Percentiles rank a stretch among this genome's conserved stretches.
Conservation (phyloP, 192 early-diverging fungal genomes). For the Dimargaris cristalligena region DNA sequence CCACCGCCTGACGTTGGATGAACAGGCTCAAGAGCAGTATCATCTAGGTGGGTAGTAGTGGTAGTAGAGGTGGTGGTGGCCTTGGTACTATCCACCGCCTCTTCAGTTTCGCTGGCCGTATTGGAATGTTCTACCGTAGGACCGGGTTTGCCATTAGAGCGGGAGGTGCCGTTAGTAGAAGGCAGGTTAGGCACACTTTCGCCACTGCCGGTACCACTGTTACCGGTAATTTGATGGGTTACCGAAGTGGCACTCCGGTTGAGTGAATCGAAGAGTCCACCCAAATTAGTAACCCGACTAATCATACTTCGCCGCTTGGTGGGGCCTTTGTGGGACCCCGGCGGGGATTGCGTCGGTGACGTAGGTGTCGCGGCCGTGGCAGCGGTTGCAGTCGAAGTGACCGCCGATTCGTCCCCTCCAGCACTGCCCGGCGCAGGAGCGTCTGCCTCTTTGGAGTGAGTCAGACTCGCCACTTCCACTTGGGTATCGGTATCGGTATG, state of each 20-base stretch:
- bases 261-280: conserved; percentile 5
- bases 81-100: not conserved
- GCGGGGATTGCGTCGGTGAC: not conserved
- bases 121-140: not conserved
- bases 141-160: not conserved
- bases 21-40: not conserved
- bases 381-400: too few species aligned
- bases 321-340: not conserved
- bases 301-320: not conserved
- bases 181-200: not conserved
- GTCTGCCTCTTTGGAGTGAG: too few species aligned
- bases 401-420: too few species aligned
- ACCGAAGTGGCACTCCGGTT: not conserved
- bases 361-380: too few species aligned
- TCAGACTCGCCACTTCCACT: too few species aligned
- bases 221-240: not conserved
- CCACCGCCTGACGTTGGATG: not conserved
- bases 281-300: conserved; percentile 5
- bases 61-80: not conserved
- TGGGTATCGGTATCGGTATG: too few species aligned
- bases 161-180: not conserved
- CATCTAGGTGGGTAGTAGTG: not conserved
- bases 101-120: not conserved
- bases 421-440: too few species aligned
- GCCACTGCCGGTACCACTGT: not conserved